Percentiles rank a stretch among this genome's conserved stretches.
These are phyloP conservation scores for Gaertneriomyces semiglobifer DNA, from an alignment of 192 early-diverging fungal genomes.

Conservation along the genomic window DNA sequence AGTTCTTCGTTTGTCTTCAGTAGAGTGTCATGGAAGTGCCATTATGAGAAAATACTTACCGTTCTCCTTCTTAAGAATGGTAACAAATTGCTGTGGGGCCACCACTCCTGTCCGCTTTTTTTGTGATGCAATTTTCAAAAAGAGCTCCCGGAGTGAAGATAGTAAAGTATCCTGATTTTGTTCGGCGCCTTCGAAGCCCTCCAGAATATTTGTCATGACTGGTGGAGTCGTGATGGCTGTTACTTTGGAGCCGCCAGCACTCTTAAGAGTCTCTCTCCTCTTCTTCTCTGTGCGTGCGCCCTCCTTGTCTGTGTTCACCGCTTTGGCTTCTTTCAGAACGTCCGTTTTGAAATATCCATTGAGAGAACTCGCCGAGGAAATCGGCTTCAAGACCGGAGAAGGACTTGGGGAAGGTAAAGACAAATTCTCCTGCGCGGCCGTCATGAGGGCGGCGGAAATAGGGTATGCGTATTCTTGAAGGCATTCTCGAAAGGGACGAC, in stretches of 20 bases:
- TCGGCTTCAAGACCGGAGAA: slow-evolving; percentile 36
- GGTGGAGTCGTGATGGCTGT: slow-evolving; percentile 28
- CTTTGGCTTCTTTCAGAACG: too few relatives aligned
- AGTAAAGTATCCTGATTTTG: slow-evolving; percentile 76
- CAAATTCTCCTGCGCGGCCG: slow-evolving; percentile 22
- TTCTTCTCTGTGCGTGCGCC: not conserved
- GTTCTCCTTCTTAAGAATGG: slow-evolving; percentile 89
- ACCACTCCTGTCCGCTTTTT: slow-evolving; percentile 80
- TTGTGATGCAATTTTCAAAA: slow-evolving; percentile 74
- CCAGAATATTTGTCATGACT: slow-evolving; percentile 19
- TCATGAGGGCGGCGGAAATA: slow-evolving; percentile 30
- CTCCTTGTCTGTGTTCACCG: not conserved
- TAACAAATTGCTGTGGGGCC: slow-evolving; percentile 79
- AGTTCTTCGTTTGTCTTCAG: slow-evolving; percentile 55
- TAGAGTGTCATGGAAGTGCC: slow-evolving; percentile 5
- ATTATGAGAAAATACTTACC: slow-evolving; percentile 45
- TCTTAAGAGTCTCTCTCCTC: slow-evolving; percentile 10
- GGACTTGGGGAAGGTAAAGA: slow-evolving; percentile 25
- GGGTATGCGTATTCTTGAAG: slow-evolving; percentile 74
- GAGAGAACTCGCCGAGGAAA: slow-evolving; percentile 7
- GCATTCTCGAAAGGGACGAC: slow-evolving; percentile 90
- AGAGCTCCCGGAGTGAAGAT: slow-evolving; percentile 79
- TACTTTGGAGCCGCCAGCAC: not conserved
- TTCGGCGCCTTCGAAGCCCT: slow-evolving; percentile 9
- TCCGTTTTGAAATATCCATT: slow-evolving; percentile 18